Conservation (phyloP, 2,329 filamentous ascomycete genomes). For the Epichloe bromicola region DNA sequence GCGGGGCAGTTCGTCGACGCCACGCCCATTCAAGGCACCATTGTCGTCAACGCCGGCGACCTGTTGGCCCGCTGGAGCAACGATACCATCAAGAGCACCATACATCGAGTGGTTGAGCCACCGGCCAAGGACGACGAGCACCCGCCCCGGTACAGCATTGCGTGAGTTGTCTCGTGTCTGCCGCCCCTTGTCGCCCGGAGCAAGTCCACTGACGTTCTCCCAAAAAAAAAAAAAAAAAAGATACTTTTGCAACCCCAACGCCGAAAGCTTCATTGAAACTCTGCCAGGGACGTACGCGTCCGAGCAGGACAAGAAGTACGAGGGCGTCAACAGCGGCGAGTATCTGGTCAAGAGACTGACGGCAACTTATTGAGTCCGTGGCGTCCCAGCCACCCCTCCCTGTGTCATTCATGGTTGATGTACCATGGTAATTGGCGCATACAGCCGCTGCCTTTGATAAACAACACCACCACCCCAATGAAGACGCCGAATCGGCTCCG, state of each 20-base stretch:
- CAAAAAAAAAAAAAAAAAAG: constrained; percentile 22
- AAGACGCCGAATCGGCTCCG: background rate
- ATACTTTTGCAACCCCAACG: constrained; percentile 86
- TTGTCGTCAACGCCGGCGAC: constrained; percentile 84
- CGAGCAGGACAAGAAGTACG: constrained; percentile 64
- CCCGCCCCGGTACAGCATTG: constrained; percentile 73
- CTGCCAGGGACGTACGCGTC: constrained; percentile 61
- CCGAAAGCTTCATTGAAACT: constrained; percentile 60
- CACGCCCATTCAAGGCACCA: constrained; percentile 65
- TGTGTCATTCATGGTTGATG: too few species aligned
- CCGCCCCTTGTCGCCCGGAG: background rate
- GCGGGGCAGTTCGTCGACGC: constrained; percentile 71
- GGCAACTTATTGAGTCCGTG: constrained; percentile 48
- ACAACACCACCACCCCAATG: too few species aligned
- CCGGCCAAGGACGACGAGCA: constrained; percentile 48
- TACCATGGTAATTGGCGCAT: too few species aligned
- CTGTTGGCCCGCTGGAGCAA: constrained; percentile 81
- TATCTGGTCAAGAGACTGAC: constrained; percentile 69
- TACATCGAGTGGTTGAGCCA: constrained; percentile 83
- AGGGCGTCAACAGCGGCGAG: constrained; percentile 62
- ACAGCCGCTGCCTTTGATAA: too few species aligned
- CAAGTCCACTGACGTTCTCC: background rate
- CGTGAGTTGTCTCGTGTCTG: constrained; percentile 34
- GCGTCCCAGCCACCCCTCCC: too few species aligned
- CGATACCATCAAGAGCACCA: constrained; percentile 78